These are phyloP conservation scores for Umbelopsis sp. DNA, from an alignment of 371 early-diverging fungal species.

Conservation along the genomic window DNA sequence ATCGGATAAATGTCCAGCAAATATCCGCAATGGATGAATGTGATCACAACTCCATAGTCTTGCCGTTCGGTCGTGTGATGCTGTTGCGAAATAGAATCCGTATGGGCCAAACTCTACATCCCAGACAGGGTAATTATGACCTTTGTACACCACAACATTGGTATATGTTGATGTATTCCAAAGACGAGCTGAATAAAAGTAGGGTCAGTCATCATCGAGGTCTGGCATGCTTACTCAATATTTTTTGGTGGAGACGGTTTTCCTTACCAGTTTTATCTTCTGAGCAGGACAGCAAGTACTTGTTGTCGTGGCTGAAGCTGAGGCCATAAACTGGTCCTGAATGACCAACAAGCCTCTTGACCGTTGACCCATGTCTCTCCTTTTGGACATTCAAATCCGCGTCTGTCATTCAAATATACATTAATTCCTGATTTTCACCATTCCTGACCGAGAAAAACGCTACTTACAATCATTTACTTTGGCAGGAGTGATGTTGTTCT, in stretches of 20 bases:
- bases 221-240: too few species aligned
- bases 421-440: background rate
- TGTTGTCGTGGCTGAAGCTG: conserved; percentile 89
- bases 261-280: conserved; percentile 92
- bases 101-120: conserved; percentile 88
- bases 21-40: conserved; percentile 94
- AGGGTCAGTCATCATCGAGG: too few species aligned
- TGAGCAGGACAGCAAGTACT: conserved; percentile 91
- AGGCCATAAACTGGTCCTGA: conserved; percentile 95
- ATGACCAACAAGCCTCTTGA: conserved; percentile 90
- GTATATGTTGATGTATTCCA: conserved; percentile 95
- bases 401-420: conserved; percentile 28
- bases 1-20: conserved; percentile 98
- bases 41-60: conserved; percentile 97
- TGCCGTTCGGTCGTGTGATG: conserved; percentile 96
- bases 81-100: conserved; percentile 97
- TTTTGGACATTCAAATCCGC: conserved; percentile 56
- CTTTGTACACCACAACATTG: conserved; percentile 93
- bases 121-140: conserved; percentile 99
- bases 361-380: conserved; percentile 55
- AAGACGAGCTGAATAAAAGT: conserved; percentile 69
- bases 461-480: conserved; percentile 56
- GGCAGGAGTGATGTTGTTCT: conserved; percentile 58
- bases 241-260: too few species aligned
- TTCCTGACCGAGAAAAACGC: background rate